Evolutionary conservation across 768 basidiomycete genomes (phyloP).

Genomic region (Cantharellus anzutake): DNA sequence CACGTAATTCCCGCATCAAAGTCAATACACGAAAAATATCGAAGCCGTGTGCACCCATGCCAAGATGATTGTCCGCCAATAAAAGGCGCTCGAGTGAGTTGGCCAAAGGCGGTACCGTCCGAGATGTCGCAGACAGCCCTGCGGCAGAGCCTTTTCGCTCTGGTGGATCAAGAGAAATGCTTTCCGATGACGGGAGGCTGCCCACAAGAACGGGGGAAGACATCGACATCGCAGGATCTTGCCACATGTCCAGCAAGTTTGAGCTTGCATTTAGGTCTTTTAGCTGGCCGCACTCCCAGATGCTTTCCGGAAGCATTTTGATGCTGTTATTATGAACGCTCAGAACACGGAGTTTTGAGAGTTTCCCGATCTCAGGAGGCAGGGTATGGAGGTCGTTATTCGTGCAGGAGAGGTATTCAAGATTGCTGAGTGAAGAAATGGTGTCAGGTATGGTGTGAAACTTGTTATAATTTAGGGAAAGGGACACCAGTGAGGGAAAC

Average conservation of each 20-base stretch:
- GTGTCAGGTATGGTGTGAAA: slow-evolving; percentile 72
- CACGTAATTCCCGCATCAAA: slow-evolving; percentile 52
- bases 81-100: slow-evolving; percentile 59
- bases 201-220: not conserved
- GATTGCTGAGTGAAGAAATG: slow-evolving; percentile 49
- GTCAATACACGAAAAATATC: slow-evolving; percentile 59
- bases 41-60: slow-evolving; percentile 19
- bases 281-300: slow-evolving; percentile 75
- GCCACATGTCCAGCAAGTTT: slow-evolving; percentile 61
- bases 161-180: not conserved
- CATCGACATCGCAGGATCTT: slow-evolving; percentile 30
- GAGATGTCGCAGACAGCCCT: slow-evolving; percentile 3
- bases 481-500: slow-evolving; percentile 45
- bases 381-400: slow-evolving; percentile 72
- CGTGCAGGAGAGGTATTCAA: slow-evolving; percentile 66
- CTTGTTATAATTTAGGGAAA: slow-evolving; percentile 74
- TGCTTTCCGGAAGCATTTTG: slow-evolving; percentile 43
- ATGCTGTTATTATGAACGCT: slow-evolving; percentile 89
- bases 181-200: not conserved
- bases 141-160: slow-evolving; percentile 23
- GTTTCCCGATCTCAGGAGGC: slow-evolving; percentile 53
- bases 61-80: slow-evolving; percentile 72
- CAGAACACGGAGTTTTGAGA: slow-evolving; percentile 54
- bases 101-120: slow-evolving; percentile 36
- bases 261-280: slow-evolving; percentile 67